Conservation (phyloP, 176 grass and related monocot genomes). For the Olyra latifolia region DNA sequence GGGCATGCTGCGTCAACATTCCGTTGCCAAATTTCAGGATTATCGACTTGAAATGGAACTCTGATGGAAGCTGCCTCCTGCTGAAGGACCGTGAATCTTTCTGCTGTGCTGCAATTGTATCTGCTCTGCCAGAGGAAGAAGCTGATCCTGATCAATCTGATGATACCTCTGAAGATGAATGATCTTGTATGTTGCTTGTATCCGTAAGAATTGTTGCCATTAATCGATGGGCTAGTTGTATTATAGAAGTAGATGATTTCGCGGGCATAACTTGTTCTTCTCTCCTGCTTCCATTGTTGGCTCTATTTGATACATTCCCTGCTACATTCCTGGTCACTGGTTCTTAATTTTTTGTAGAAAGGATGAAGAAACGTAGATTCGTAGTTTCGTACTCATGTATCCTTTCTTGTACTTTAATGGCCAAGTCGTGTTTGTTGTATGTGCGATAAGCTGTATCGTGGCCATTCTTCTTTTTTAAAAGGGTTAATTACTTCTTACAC, state of each 20-base stretch:
- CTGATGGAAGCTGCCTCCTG: conserved; percentile 67
- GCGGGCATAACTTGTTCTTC: conserved; percentile 9
- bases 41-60: conserved; percentile 88
- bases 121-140: conserved; percentile 52
- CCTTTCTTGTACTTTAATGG: background rate
- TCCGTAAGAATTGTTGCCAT: background rate
- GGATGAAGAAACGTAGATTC: background rate
- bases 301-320: background rate
- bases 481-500: too few species aligned
- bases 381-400: background rate
- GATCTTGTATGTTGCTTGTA: conserved; percentile 16
- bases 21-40: conserved; percentile 68
- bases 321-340: background rate
- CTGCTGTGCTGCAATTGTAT: conserved; percentile 74
- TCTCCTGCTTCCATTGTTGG: background rate
- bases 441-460: background rate
- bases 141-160: conserved; percentile 35
- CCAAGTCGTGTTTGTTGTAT: background rate
- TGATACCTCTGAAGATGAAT: conserved; percentile 62
- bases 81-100: conserved; percentile 83
- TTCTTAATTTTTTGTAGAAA: conserved; percentile 24
- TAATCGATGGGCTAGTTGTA: conserved; percentile 13
- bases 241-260: conserved; percentile 29
- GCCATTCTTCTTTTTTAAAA: background rate
- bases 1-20: conserved; percentile 72